Conservation (phyloP, 2,329 filamentous ascomycete species). For the Monilinia aucupariae region DNA sequence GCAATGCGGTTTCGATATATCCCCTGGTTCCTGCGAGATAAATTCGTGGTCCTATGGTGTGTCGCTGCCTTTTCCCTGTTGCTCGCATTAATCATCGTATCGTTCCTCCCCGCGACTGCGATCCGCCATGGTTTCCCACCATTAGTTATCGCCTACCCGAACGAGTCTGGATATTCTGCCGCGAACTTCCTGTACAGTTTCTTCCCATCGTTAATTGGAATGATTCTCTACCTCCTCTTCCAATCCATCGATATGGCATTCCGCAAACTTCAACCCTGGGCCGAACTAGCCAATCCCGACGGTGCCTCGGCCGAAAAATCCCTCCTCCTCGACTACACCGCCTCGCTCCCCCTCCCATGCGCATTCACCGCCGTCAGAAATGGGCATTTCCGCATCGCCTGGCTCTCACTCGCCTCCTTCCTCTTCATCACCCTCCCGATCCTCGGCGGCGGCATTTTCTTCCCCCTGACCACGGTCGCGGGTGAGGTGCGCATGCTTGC, state of each 20-base stretch:
- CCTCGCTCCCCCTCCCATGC: constrained; percentile 54
- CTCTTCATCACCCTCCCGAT: constrained; percentile 60
- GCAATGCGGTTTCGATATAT: constrained; percentile 60
- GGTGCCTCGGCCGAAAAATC: constrained; percentile 59
- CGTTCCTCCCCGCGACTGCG: constrained; percentile 65
- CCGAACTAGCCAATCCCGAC: constrained; percentile 50
- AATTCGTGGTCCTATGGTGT: constrained; percentile 60
- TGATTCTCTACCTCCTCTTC: constrained; percentile 61
- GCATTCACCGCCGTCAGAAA: constrained; percentile 49
- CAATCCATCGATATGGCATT: constrained; percentile 61
- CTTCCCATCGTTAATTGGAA: constrained; percentile 62
- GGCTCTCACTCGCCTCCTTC: constrained; percentile 53
- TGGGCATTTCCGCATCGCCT: constrained; percentile 61
- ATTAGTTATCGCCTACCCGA: constrained; percentile 55
- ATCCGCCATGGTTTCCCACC: constrained; percentile 69
- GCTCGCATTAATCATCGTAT: constrained; percentile 67
- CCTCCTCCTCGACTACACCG: constrained; percentile 65
- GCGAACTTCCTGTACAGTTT: constrained; percentile 86
- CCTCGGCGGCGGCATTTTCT: constrained; percentile 65
- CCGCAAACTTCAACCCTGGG: constrained; percentile 65
- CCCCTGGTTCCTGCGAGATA: constrained; percentile 69
- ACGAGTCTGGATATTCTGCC: constrained; percentile 65
- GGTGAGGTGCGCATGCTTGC: constrained; percentile 61
- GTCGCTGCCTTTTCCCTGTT: constrained; percentile 57
- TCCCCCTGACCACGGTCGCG: constrained; percentile 57